Evolutionary conservation across 352 stramenopile genomes (phyloP), one percentile per base, ranked within the genome.

Genomic region (Phytophthora litchii): DNA sequence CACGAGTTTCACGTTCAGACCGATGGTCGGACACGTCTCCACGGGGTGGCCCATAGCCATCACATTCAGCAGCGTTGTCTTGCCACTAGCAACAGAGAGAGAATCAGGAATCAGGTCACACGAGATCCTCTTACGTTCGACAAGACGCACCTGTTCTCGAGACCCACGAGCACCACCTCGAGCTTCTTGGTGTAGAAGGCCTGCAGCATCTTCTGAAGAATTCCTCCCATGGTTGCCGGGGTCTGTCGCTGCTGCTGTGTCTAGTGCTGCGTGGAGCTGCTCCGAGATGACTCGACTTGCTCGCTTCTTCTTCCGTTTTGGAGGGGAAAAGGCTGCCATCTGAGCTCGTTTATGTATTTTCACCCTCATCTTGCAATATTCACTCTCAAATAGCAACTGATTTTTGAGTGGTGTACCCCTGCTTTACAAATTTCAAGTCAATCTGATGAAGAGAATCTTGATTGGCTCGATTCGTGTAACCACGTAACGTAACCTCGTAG

Each of bases 131-230:
- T 19, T 25, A 1, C 21, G 7, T 19, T 12, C 34, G 25, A 41
- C 12, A 16, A 38, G 29, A 34, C 80, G 60, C 55, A 96, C 90
- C 88, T 96, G 79, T 98, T 98, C 63, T 98, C 95, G 38, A 99
- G 88, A 25, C 96, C 96, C 42, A 99, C 96, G n/a, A 99, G 84
- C 50, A 98, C 96, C 47, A 99, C 96, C 61, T 97, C 89, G 60
- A 97, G 81, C 80, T 98, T 98, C 80, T 98, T 98, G 13, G 93
- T 98, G 85, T 98, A 98, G 72, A 98, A 98, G 38, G 93, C 83
- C 49, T 98, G 88, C 38, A 98, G 85, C 72, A 98, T 92, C 78
- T 94, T 97, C 68, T 95, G 87, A 19, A 98, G 78, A 59, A 98
- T 91, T 32, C 81, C 81, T 66, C 94, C 92, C 94, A 98, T 98